Base-by-base conservation (phyloP, 306 rosid genomes). In the Trifolium dubium region DNA sequence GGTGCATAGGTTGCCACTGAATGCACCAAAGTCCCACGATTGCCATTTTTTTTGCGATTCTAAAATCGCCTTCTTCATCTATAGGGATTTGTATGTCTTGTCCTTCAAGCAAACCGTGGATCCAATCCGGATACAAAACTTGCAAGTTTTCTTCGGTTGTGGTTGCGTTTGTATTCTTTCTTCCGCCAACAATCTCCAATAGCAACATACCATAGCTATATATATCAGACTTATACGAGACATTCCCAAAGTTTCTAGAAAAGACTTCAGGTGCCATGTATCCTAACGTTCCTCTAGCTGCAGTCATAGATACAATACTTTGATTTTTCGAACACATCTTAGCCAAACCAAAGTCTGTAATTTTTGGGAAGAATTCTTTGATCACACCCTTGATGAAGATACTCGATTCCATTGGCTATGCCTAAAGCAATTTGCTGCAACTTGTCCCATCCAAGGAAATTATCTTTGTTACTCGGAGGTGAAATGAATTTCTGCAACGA, bases 321-420 rank as follows among this genome's bases (percentile, higher is more conserved):
- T 56, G 63, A 12, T 56, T 56, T 56, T 56, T 56, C 0, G 34
- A 56, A 4, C 35, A 56, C n/a, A 56, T 11, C 63, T 56, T 56
- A 28, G 35, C 63, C 35, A 56, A 28, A 28, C 63, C 63, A 3
- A 56, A 56, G 15, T 56, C 63, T 5, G 63, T 56, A 28, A 56
- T 56, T 56, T 55, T 56, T 28, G 63, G 63, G 8, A 11, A 56
- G 63, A 28, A 56, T 56, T 56, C 63, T 56, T 56, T 56, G 63
- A 56, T 23, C 63, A 56, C 63, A 56, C 28, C 63, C 35, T 3
- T 56, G 63, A n/a, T 56, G 63, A 28, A 56, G 63, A 28, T 75
- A 75, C 73, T 75, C 79, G 6, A 56, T 56, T 5, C 35, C 80
- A 17, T 56, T 56, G 8, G 63, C 63, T 56, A 56, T 56, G 37